A percentile compares a stretch with the other conserved stretches of the same genome.
Conservation (phyloP, 2,329 filamentous ascomycete species). For the Fusarium cicatricum region DNA sequence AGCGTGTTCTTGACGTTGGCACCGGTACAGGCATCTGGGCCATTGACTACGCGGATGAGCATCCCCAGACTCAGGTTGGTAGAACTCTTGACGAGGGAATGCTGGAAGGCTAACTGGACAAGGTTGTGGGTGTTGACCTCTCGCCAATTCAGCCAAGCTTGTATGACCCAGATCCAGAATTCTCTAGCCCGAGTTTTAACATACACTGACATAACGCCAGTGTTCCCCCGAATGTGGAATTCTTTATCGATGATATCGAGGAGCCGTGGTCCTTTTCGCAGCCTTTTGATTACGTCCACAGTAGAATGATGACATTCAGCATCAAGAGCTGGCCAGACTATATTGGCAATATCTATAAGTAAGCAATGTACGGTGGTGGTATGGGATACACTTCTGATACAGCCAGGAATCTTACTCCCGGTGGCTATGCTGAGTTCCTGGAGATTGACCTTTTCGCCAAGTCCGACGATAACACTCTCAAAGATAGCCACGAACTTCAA, state of each 20-base stretch:
- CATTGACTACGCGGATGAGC: slow-evolving; percentile 26
- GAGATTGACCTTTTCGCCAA: slow-evolving; percentile 26
- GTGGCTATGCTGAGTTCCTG: slow-evolving; percentile 24
- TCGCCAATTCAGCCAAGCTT: slow-evolving; percentile 32
- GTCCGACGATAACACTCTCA: slow-evolving; percentile 21
- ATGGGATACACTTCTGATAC: background rate
- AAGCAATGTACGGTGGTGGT: slow-evolving; percentile 4
- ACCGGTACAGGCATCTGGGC: slow-evolving; percentile 37
- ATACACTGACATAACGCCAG: background rate
- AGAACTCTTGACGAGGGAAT: background rate
- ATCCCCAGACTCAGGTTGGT: slow-evolving; percentile 12
- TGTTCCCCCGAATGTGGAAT: slow-evolving; percentile 28
- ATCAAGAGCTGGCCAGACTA: slow-evolving; percentile 28
- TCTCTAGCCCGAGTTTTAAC: background rate
- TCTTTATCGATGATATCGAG: slow-evolving; percentile 33
- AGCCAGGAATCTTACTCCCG: slow-evolving; percentile 19
- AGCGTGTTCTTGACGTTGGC: slow-evolving; percentile 28
- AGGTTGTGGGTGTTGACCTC: slow-evolving; percentile 25
- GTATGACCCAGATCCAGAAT: background rate
- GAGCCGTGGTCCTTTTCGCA: slow-evolving; percentile 26
- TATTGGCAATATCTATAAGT: slow-evolving; percentile 18
- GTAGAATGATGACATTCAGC: slow-evolving; percentile 32
- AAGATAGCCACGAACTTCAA: slow-evolving; percentile 6
- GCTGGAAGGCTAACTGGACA: background rate
- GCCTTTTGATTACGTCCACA: slow-evolving; percentile 35